Evolutionary conservation across 1,139 yeast species (phyloP).

Genomic region (Scheffersomyces parashehatae): DNA sequence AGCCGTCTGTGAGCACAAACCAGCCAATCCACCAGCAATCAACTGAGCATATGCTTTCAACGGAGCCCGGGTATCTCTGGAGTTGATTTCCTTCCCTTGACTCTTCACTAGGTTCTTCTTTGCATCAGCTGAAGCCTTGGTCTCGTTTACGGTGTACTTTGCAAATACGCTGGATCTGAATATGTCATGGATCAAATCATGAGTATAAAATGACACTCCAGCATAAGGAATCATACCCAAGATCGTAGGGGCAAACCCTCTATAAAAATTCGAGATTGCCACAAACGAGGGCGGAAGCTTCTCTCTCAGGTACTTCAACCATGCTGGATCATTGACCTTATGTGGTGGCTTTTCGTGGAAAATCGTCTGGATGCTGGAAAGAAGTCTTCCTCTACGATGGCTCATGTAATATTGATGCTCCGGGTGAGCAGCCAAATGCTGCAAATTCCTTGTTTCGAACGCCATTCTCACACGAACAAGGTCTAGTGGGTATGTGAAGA

Average conservation of each 20-base stretch:
- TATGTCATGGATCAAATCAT: slow-evolving; percentile 85
- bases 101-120: slow-evolving; percentile 19
- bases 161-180: slow-evolving; percentile 60
- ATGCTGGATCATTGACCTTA: slow-evolving; percentile 34
- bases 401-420: slow-evolving; percentile 17
- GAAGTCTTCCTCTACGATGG: slow-evolving; percentile 50
- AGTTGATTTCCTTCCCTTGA: slow-evolving; percentile 26
- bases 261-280: slow-evolving; percentile 70
- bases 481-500: slow-evolving; percentile 90
- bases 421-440: slow-evolving; percentile 22
- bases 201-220: slow-evolving; percentile 94
- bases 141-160: slow-evolving; percentile 53
- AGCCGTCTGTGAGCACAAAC: slow-evolving; percentile 93
- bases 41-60: slow-evolving; percentile 89
- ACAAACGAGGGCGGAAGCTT: slow-evolving; percentile 37
- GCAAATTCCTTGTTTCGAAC: slow-evolving; percentile 63
- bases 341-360: slow-evolving; percentile 62
- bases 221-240: slow-evolving; percentile 98
- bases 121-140: slow-evolving; percentile 5
- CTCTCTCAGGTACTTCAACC: slow-evolving; percentile 37
- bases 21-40: slow-evolving; percentile 92
- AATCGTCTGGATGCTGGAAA: slow-evolving; percentile 54
- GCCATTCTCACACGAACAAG: slow-evolving; percentile 89
- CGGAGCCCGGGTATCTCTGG: slow-evolving; percentile 62
- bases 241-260: slow-evolving; percentile 94